These are phyloP conservation scores for Cyphellophora europaea DNA, from an alignment of 2,329 filamentous ascomycete species.

Conservation along the genomic window DNA sequence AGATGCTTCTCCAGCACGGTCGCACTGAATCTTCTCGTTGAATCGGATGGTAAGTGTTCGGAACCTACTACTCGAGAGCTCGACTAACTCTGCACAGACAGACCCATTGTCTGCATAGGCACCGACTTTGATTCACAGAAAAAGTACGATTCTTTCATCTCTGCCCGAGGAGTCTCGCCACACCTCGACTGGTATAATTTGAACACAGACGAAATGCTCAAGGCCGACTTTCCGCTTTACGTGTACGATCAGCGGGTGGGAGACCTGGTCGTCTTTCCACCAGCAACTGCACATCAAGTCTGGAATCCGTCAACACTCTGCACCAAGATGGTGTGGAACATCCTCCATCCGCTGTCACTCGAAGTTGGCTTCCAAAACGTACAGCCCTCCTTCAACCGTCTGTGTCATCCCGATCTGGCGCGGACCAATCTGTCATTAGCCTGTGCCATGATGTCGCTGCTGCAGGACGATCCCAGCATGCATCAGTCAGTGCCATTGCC, in stretches of 20 bases:
- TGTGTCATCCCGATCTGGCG: conserved; percentile 26
- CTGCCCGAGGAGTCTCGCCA: conserved; percentile 23
- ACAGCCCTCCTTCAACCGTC: conserved; percentile 25
- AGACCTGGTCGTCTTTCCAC: conserved; percentile 27
- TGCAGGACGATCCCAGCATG: conserved; percentile 15
- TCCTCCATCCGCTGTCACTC: conserved; percentile 26
- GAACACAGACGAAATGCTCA: conserved; percentile 20
- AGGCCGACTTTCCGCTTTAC: conserved; percentile 28
- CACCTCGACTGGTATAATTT: conserved; percentile 28
- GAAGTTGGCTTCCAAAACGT: conserved; percentile 26
- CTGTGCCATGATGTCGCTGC: conserved; percentile 23
- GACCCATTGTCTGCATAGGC: conserved; percentile 25
- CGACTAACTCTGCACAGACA: conserved; percentile 7
- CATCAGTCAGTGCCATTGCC: conserved; percentile 13
- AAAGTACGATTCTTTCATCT: conserved; percentile 26
- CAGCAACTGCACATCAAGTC: conserved; percentile 28
- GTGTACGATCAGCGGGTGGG: conserved; percentile 24
- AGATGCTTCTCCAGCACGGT: conserved; percentile 28
- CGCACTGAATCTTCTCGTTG: conserved; percentile 25
- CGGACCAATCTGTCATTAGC: conserved; percentile 22
- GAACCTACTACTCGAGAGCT: neutral
- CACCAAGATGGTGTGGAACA: conserved; percentile 29
- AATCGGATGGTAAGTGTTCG: conserved; percentile 21
- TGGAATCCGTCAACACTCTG: conserved; percentile 26
- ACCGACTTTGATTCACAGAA: conserved; percentile 25